Conservation (phyloP, 768 basidiomycete species). For the Candolleomyces aberdarensis region DNA sequence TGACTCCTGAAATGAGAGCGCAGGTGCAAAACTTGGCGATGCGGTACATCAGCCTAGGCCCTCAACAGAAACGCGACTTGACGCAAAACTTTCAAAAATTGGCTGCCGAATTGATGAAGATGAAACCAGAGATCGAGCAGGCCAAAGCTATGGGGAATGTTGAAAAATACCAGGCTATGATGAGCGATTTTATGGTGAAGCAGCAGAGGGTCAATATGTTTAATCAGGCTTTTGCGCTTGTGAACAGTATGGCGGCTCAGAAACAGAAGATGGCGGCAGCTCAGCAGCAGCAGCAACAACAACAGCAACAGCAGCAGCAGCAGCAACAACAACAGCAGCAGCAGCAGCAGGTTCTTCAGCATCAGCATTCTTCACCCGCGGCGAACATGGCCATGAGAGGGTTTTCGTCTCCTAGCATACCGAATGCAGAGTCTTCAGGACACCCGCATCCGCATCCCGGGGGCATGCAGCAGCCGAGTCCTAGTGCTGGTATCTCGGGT, state of each 20-base stretch:
- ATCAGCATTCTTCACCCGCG: background rate
- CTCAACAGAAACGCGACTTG: no score
- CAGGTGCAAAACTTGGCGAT: no score
- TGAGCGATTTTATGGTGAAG: background rate
- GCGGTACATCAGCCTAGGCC: no score
- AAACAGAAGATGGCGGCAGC: background rate
- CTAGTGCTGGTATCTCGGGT: no score
- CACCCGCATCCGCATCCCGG: background rate
- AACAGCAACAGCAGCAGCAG: slow-evolving; percentile 9
- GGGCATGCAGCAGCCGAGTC: no score
- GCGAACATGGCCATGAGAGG: background rate
- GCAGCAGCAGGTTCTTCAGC: background rate
- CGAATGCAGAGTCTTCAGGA: background rate
- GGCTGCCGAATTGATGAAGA: no score
- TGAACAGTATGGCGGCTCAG: slow-evolving; percentile 15
- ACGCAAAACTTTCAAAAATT: no score
- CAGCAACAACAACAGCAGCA: slow-evolving; percentile 8
- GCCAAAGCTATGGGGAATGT: background rate
- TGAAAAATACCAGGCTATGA: background rate
- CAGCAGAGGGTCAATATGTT: background rate
- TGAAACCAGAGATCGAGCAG: background rate
- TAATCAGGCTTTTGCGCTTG: background rate
- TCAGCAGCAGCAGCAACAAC: slow-evolving; percentile 1
- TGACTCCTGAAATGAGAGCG: no score
- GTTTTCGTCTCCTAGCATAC: background rate